A percentile compares a stretch with the other conserved stretches of the same genome.
phyloP scores from a whole-genome alignment of 305 asterid genomes.

The Andrographis paniculata region DNA sequence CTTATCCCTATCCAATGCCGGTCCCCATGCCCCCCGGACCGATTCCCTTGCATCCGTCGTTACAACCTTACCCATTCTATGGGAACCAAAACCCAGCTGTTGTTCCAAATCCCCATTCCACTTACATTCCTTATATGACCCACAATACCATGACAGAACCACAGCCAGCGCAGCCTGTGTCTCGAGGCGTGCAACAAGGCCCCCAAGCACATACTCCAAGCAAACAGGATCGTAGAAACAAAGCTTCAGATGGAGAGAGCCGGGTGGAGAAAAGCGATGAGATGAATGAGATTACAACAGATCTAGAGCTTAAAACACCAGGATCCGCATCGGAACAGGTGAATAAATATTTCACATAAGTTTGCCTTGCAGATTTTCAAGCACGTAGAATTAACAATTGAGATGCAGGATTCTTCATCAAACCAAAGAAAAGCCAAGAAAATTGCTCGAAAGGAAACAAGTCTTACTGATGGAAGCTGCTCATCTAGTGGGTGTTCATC shows the following conservation, averaged over 20 bases:
- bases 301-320: slow-evolving; percentile 95
- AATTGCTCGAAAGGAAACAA: slow-evolving; percentile 48
- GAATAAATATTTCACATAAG: too few species aligned
- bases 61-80: slow-evolving; percentile 79
- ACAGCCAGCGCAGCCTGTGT: slow-evolving; percentile 47
- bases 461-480: slow-evolving; percentile 56
- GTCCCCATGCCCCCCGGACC: slow-evolving; percentile 82
- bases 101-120: slow-evolving; percentile 63
- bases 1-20: slow-evolving; percentile 59
- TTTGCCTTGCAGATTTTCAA: too few species aligned
- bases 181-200: slow-evolving; percentile 57
- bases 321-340: slow-evolving; percentile 89
- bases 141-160: slow-evolving; percentile 64
- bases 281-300: slow-evolving; percentile 78
- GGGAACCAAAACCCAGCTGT: slow-evolving; percentile 72
- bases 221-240: slow-evolving; percentile 56
- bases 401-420: slow-evolving; percentile 56
- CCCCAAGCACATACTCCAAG: slow-evolving; percentile 43
- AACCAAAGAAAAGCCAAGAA: slow-evolving; percentile 51
- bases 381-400: slow-evolving; percentile 17
- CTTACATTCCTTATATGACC: slow-evolving; percentile 69
- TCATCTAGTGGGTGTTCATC: slow-evolving; percentile 88
- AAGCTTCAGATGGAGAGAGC: slow-evolving; percentile 54
- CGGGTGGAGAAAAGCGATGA: slow-evolving; percentile 51
- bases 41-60: slow-evolving; percentile 80